Evolutionary conservation across 1,139 yeast genomes (phyloP), one percentile per base, ranked within the genome.

Genomic region (Geotrichum cucujoidarum): DNA sequence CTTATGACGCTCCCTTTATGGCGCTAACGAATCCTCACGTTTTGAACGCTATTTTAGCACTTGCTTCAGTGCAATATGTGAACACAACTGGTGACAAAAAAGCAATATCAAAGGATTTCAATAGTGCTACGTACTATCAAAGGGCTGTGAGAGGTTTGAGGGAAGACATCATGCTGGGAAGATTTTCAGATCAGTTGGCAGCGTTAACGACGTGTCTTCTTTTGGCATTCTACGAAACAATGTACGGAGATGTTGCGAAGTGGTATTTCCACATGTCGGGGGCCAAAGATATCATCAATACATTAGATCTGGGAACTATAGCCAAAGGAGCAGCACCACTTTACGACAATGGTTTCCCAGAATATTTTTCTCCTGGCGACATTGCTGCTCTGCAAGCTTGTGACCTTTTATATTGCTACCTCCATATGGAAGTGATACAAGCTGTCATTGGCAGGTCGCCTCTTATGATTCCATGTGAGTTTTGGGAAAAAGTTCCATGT

Each of bases 251-350:
- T 31, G 37, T 51, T 24, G 46, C 38, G 8, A 40, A 45, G 30
- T 51, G 54, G 54, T 46, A 32, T 27, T 24, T 39, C 16, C 54
- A 51, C 38, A 49, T 49, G 48, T 39, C 34, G 13, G 54, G 54
- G 7, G 54, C 54, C 6, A 40, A 44, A 17, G 52, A 49, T 30
- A 43, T 51, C 10, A 44, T 49, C 6, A 17, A 35, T 10, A 35
- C 41, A 18, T 24, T 45, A 8, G 37, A 45, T 20, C n/a, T 45
- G 11, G 47, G 47, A 7, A 22, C 18, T 6, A 16, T 38, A 7
- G 43, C 42, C 11, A 39, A 32, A 4, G 30, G 43, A n/a, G 47
- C 47, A 8, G 20, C 11, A 16, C 14, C 20, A 11, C 14, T 45
- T 14, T 34, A 39, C 29, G 40, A 20, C 10, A n/a, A 25, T 14